Conservation (phyloP, 495 filamentous ascomycete species). For the Aspergillus cavernicola region DNA sequence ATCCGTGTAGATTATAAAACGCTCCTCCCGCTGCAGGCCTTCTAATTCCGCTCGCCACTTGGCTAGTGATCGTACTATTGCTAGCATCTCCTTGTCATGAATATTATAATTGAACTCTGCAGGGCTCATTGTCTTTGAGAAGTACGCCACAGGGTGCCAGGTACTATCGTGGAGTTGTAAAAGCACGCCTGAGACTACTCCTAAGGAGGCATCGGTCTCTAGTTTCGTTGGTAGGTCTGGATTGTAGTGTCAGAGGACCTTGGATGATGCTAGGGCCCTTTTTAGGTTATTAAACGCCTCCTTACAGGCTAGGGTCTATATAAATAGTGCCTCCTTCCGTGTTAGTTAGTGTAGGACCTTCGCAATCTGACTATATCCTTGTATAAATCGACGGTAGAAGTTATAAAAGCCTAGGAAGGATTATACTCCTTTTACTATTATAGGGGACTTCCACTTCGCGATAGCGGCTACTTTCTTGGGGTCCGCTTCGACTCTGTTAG, state of each 20-base stretch:
- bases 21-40: not conserved
- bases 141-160: slow-evolving; percentile 19
- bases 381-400: slow-evolving; percentile 31
- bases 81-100: slow-evolving; percentile 27
- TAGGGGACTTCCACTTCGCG: slow-evolving; percentile 16
- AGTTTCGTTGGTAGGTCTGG: slow-evolving; percentile 6
- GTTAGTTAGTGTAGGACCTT: slow-evolving; percentile 7
- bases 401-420: slow-evolving; percentile 29
- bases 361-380: slow-evolving; percentile 18
- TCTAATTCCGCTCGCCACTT: slow-evolving; percentile 25
- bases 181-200: slow-evolving; percentile 9
- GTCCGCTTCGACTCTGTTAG: not conserved
- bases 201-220: slow-evolving; percentile 17
- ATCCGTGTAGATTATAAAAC: slow-evolving; percentile 4
- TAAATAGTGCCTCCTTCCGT: slow-evolving; percentile 3
- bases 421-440: slow-evolving; percentile 17
- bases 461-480: slow-evolving; percentile 14
- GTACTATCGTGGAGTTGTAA: not conserved
- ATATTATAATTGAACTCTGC: slow-evolving; percentile 33
- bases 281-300: not conserved
- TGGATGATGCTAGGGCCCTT: no score
- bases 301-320: not conserved
- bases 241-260: slow-evolving; percentile 1
- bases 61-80: slow-evolving; percentile 25
- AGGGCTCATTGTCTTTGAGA: slow-evolving; percentile 20